phyloP scores from a whole-genome alignment of 768 basidiomycete genomes.

The Lactarius akahatsu region DNA sequence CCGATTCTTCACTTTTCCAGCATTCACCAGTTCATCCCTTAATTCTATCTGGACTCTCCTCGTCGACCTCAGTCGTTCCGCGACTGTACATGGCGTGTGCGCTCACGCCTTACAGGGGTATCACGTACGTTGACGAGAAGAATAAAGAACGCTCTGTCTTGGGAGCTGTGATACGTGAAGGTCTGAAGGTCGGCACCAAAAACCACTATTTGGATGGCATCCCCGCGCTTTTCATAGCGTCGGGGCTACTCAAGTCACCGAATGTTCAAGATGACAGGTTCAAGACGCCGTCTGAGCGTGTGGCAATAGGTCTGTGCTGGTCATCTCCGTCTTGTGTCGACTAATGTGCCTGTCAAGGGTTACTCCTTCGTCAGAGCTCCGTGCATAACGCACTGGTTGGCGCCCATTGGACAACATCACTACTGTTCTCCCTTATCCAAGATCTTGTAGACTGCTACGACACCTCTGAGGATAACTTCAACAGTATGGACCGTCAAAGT shows the following conservation, averaged over 20 bases:
- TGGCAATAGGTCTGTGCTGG: slow-evolving; percentile 52
- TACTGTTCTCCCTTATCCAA: slow-evolving; percentile 73
- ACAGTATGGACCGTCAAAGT: slow-evolving; percentile 40
- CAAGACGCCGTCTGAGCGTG: slow-evolving; percentile 47
- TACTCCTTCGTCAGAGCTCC: slow-evolving; percentile 61
- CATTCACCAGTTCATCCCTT: slow-evolving; percentile 51
- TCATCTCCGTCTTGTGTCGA: not conserved
- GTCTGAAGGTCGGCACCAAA: slow-evolving; percentile 78
- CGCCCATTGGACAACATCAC: slow-evolving; percentile 66
- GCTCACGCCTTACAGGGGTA: slow-evolving; percentile 65
- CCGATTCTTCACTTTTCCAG: slow-evolving; percentile 31
- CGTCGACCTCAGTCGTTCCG: slow-evolving; percentile 44
- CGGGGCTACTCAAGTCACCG: slow-evolving; percentile 43
- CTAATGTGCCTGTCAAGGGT: slow-evolving; percentile 42
- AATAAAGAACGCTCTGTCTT: slow-evolving; percentile 57
- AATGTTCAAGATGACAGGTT: slow-evolving; percentile 39
- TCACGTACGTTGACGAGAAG: slow-evolving; percentile 64
- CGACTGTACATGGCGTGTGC: slow-evolving; percentile 79
- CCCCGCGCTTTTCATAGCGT: slow-evolving; percentile 60
- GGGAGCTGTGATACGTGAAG: slow-evolving; percentile 75
- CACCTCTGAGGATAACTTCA: slow-evolving; percentile 39
- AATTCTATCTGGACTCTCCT: slow-evolving; percentile 38
- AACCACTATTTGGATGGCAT: slow-evolving; percentile 78
- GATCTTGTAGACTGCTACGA: slow-evolving; percentile 63
- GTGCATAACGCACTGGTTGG: slow-evolving; percentile 65